phyloP scores from a whole-genome alignment of 441 rosid genomes.

The Manihot esculenta region DNA sequence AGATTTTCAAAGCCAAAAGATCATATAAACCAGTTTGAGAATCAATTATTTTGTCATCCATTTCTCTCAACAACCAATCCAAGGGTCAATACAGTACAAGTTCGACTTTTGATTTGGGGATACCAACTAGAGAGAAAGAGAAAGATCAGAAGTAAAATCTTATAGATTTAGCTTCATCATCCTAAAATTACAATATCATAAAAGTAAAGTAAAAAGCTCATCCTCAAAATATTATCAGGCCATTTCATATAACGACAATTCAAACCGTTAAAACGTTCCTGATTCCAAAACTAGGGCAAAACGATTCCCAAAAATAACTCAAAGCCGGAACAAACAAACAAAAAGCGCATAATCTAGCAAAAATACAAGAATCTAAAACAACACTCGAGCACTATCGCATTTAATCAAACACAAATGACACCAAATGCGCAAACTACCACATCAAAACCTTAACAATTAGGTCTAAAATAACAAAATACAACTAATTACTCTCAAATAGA shows the following conservation, averaged over 20 bases:
- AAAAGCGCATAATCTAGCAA: neutral
- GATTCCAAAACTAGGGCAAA: neutral
- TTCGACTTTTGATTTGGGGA: neutral
- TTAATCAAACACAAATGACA: neutral
- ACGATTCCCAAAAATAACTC: neutral
- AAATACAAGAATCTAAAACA: neutral
- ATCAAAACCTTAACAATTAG: neutral
- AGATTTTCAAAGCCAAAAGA: neutral
- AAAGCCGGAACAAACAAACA: neutral
- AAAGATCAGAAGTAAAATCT: neutral
- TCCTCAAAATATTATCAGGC: neutral
- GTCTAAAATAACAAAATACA: neutral
- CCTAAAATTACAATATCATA: neutral
- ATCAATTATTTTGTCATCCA: neutral
- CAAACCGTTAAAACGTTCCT: neutral
- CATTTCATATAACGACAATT: slow-evolving; percentile 6
- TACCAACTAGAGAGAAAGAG: neutral
- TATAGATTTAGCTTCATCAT: neutral
- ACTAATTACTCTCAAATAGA: neutral
- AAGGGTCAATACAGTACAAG: neutral
- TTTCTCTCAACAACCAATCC: neutral
- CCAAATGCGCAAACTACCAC: neutral
- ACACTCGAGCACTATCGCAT: neutral
- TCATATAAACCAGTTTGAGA: neutral
- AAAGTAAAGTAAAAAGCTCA: neutral